Base-by-base conservation (phyloP, 495 filamentous ascomycete genomes). In the Emericellopsis terricola region DNA sequence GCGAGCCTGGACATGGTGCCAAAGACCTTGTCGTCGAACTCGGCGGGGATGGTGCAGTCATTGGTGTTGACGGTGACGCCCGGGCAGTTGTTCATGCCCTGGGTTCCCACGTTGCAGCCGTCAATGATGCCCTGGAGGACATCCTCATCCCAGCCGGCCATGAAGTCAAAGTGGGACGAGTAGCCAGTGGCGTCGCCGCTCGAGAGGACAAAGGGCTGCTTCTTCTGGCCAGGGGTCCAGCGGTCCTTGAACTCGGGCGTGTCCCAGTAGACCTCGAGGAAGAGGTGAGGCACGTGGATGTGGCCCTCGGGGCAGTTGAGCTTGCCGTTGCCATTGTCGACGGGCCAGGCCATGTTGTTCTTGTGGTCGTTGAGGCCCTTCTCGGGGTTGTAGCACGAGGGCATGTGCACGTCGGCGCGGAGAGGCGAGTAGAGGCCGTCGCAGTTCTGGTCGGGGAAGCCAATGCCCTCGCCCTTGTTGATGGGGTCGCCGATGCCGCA, bases 241-340 rank as follows among this genome's bases (percentile, higher is more conserved):
- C 59, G 48, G 37, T 67, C 51, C 14, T 54, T 50, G 40, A 76
- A 72, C 3, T 49, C 45, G 35, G 65, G 56, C 6, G 72, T 73
- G 46, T 73, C 56, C 55, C 67, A 83, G 47, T 73, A 65, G 21
- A 76, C 60, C 55, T 83, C 79, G 43, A 65, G 71, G 55, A 83
- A 81, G 33, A 83, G 54, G 24, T 75, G 72, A 13, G 62, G 62
- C 3, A 45, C 36, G 39, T 65, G 60, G 41, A 72, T 55, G 31
- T 73, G 64, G 29, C 71, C 73, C 5, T 59, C 44, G 1, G 76
- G 75, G 56, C 81, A 80, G 33, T 64, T 62, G 8, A 51, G 39
- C 11, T 68, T 67, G 40, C 67, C 75, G n/a, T 42, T 41, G 15
- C 61, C 67, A 15, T 43, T 55, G 38, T 61, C 49, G 28, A 67